phyloP scores from a whole-genome alignment of 2,329 filamentous ascomycete species.

The Trichophyton benhamiae region DNA sequence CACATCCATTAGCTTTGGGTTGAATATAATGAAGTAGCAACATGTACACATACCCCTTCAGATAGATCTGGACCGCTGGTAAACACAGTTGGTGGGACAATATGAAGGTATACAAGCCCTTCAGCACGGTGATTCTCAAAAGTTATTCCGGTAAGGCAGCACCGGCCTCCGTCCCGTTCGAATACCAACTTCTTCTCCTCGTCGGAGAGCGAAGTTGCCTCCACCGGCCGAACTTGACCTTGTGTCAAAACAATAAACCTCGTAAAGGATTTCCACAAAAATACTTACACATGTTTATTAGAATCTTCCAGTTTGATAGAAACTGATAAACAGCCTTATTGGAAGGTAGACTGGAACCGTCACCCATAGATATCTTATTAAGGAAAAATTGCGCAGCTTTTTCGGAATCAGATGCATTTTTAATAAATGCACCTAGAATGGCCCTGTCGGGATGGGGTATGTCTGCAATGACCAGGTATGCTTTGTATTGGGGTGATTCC shows the following conservation, averaged over 20 bases:
- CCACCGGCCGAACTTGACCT: constrained; percentile 12
- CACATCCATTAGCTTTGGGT: neutral
- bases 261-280: neutral
- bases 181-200: constrained; percentile 12
- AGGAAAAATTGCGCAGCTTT: constrained; percentile 13
- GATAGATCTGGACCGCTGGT: constrained; percentile 4
- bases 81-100: constrained; percentile 8
- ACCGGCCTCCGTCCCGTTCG: constrained; percentile 13
- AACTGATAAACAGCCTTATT: constrained; percentile 5
- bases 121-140: constrained; percentile 6
- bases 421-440: constrained; percentile 13
- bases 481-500: constrained; percentile 11
- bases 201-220: constrained; percentile 2
- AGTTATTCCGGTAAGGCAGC: constrained; percentile 8
- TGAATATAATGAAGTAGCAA: neutral
- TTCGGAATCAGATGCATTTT: constrained; percentile 11
- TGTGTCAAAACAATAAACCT: neutral
- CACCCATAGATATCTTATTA: neutral
- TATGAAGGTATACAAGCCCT: constrained; percentile 3
- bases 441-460: constrained; percentile 14
- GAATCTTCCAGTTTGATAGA: constrained; percentile 10
- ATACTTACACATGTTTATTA: constrained; percentile 13
- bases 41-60: constrained; percentile 8
- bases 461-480: constrained; percentile 11
- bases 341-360: neutral